Conservation (phyloP, 768 basidiomycete species). For the Mycena filopes region DNA sequence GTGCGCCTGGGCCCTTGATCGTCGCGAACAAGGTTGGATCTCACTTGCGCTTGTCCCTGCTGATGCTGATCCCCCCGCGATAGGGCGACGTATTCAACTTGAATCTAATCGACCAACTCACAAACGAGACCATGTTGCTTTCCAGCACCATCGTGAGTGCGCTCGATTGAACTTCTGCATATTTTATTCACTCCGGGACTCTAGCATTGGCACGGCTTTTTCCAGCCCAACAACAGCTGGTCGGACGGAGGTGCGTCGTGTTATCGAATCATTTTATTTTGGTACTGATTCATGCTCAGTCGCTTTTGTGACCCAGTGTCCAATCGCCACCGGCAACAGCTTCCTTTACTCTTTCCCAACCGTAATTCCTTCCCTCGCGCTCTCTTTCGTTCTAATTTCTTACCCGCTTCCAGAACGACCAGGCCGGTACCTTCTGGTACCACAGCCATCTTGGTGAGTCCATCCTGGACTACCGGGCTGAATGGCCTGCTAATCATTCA, state of each 20-base stretch:
- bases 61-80: not conserved
- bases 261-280: too few species aligned
- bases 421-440: not conserved
- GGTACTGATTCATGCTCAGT: too few species aligned
- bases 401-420: not conserved
- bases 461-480: not conserved
- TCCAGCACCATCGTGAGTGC: not conserved
- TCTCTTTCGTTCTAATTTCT: too few species aligned
- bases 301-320: not conserved
- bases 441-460: not conserved
- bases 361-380: not conserved
- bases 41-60: not conserved
- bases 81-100: not conserved
- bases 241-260: too few species aligned
- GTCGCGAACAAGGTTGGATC: not conserved
- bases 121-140: not conserved
- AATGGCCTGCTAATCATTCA: not conserved
- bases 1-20: not conserved
- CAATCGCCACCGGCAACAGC: not conserved
- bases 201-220: not conserved
- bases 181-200: too few species aligned
- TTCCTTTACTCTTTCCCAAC: not conserved
- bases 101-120: not conserved
- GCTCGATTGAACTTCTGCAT: too few species aligned
- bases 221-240: not conserved